Evolutionary conservation across 2,329 filamentous ascomycete species (phyloP), one percentile per base, ranked within the genome.

Genomic region (Paecilomyces formosus): DNA sequence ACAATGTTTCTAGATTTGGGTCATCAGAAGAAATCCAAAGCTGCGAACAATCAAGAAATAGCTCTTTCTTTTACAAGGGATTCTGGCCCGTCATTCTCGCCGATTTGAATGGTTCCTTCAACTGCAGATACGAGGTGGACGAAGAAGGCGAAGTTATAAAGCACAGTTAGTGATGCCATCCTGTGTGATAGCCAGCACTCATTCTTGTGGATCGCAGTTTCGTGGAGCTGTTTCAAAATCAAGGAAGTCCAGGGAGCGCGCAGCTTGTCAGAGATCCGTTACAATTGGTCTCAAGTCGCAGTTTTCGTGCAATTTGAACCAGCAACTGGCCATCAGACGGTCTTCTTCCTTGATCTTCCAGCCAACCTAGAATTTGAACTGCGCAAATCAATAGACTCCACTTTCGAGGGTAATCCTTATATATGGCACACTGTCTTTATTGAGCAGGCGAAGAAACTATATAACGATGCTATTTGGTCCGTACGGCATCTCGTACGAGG

Each of bases 391-490:
- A 21, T 56, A n/a, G 13, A 18, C 26, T 49, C 39, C 8, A 21
- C 55, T 22, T 31, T 55, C 13, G 22, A 22, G 35, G 49, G 30
- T 1, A 51, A 57, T 33, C 66, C 67, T 1, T 70, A 64, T 31
- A 35, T 53, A 11, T 66, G 64, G 63, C 70, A 73, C 54, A 58
- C 62, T 9, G 30, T 65, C 2, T 62, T 73, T 21, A 57, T 68
- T 2, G 53, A 56, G 4, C 60, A 66, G 12, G 53, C 67, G 1
- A 57, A 65, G 18, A 53, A 61, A 4, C 58, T 66, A 4, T 72
- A 72, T 30, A 61, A 73, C 30, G 9, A 7, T 2, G 67, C 68
- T 7, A 58, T 74, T n/a, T 74, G 70, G 70, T 55, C 54, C 1
- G 26, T 71, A 28, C 66, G 71, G 2, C 24, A 72, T 60, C n/a